Evolutionary conservation across 768 basidiomycete genomes (phyloP).

Genomic region (Lentinus tigrinus): DNA sequence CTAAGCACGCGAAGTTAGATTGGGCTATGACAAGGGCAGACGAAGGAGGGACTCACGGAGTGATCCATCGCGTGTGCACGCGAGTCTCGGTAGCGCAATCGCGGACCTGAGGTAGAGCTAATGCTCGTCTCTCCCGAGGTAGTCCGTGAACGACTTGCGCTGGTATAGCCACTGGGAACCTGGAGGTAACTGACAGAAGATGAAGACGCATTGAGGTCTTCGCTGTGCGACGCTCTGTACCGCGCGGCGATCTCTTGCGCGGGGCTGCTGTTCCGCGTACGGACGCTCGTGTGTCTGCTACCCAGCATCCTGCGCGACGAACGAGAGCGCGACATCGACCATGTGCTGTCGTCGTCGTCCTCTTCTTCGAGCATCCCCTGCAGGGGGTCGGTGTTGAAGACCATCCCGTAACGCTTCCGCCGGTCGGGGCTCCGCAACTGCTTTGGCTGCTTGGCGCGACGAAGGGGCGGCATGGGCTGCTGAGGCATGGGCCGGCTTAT

Average conservation of each 20-base stretch:
- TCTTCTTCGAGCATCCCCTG: slow-evolving; percentile 2
- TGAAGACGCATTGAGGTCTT: background rate
- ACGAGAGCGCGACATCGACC: slow-evolving; percentile 19
- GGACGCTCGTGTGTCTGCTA: background rate
- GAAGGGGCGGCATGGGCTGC: slow-evolving; percentile 1
- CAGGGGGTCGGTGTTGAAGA: slow-evolving; percentile 8
- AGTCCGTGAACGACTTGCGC: background rate
- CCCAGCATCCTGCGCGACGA: slow-evolving; percentile 6
- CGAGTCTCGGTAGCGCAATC: slow-evolving; percentile 10
- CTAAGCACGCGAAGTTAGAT: background rate
- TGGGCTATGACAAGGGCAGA: background rate
- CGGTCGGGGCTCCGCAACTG: background rate
- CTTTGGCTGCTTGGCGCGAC: background rate
- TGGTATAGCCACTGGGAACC: background rate
- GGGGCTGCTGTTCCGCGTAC: slow-evolving; percentile 15
- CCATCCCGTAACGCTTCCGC: slow-evolving; percentile 8
- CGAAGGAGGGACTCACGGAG: slow-evolving; percentile 7
- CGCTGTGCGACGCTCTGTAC: slow-evolving; percentile 12
- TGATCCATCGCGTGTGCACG: slow-evolving; percentile 11
- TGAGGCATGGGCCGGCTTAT: slow-evolving; percentile 17
- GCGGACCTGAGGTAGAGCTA: slow-evolving; percentile 9
- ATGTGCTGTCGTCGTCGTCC: slow-evolving; percentile 15
- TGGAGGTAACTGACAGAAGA: slow-evolving; percentile 12
- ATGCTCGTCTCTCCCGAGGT: slow-evolving; percentile 1
- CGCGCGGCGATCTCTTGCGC: slow-evolving; percentile 19